phyloP scores from a whole-genome alignment of 1,284 basidiomycete genomes.

The Gomphus sp. region DNA sequence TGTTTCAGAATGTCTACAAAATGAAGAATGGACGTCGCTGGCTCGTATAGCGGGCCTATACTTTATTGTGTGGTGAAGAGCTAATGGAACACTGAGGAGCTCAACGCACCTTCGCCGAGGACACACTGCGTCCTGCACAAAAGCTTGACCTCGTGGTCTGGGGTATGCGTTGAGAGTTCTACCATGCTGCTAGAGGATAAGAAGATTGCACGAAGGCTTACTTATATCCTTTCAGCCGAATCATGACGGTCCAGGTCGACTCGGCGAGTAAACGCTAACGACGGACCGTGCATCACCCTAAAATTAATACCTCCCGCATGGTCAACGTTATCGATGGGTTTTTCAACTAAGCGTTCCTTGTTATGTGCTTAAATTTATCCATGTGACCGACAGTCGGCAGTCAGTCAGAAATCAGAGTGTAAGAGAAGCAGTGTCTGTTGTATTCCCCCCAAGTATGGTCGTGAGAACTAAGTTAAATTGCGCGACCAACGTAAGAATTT shows the following conservation, averaged over 20 bases:
- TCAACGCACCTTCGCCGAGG: constrained; percentile 50
- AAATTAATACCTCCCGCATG: no score
- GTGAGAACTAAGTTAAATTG: no score
- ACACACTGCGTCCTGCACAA: constrained; percentile 48
- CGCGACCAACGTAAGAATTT: no score
- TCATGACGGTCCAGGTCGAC: no score
- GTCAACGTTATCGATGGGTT: neutral
- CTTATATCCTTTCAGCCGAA: neutral
- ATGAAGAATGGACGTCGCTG: constrained; percentile 41
- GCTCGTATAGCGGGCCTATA: constrained; percentile 53
- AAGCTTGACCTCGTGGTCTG: constrained; percentile 26
- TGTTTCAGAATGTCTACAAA: constrained; percentile 58
- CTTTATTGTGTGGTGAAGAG: constrained; percentile 10
- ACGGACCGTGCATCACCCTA: no score
- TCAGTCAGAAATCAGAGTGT: no score
- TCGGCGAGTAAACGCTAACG: no score
- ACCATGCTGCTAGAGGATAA: neutral
- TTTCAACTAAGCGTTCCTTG: no score
- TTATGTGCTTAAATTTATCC: no score
- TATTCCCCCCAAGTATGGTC: no score
- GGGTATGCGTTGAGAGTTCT: neutral
- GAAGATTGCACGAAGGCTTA: neutral
- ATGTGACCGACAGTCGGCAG: no score
- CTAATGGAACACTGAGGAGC: constrained; percentile 6
- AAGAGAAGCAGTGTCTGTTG: no score